Evolutionary conservation across 2,329 filamentous ascomycete species (phyloP), one percentile per base, ranked within the genome.

Genomic region (Aspergillus sergii): DNA sequence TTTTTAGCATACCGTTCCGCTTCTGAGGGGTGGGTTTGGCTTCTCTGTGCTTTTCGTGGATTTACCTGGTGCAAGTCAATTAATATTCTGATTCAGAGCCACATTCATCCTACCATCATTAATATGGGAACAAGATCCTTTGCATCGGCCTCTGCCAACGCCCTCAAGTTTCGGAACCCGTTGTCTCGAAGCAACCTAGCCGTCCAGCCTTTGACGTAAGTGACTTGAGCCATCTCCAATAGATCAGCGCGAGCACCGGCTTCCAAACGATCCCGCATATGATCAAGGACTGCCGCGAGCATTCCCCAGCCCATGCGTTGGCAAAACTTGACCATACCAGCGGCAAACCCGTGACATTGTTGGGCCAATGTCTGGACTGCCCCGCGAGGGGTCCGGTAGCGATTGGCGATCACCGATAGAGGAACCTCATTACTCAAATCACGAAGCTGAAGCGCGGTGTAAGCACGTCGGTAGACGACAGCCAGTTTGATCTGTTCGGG

Each of bases 281-380:
- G 91, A 67, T 93, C 89, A 36, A 93, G 80, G 8, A 90, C 88
- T 5, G 88, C 89, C 8, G 88, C 87, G 73, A 93, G 85, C 69
- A 90, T 87, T 1, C 88, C 89, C 89, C 90, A 93, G 2, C 85
- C 87, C 91, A 94, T 92, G 21, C 87, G 84, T 68, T 92, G 84
- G 72, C 91, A 93, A 71, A 93, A 93, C 68, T 91, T 92, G 64
- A 93, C 87, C 82, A 93, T 92, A 4, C 90, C 90, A 2, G 89
- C 89, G 4, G 90, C 91, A 71, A 93, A 94, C 0, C 91, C 91
- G 67, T 92, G 88, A 68, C 91, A 93, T 1, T 88, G 90, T 69
- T 92, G 90, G 2, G 90, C 86, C 1, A 93, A 81, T 23, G 84
- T 91, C 75, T 94, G 91, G 12, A 93, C 86, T 6, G 85, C 83